Evolutionary conservation across 345 rosid genomes (phyloP), one percentile per base, ranked within the genome.

Genomic region (Physaria fendleri): DNA sequence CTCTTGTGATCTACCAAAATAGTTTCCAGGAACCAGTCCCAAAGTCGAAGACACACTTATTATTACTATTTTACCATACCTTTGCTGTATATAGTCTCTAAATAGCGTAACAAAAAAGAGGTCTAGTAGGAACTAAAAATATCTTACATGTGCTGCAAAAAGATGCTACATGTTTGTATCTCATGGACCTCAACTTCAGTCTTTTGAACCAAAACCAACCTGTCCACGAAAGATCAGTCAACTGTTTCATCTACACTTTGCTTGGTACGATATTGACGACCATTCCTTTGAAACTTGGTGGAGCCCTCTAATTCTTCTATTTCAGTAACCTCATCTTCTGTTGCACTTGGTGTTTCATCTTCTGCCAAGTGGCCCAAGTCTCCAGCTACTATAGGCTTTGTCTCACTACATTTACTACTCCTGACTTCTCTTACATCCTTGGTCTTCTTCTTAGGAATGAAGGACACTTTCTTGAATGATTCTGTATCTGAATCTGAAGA

Each of bases 391-490:
- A 80, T 63, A 49, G 77, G 79, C 34, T 70, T 62, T 6, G 53
- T 60, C 71, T 71, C 72, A 8, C 43, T 17, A 64, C 25, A 42
- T 34, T 41, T 21, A 24, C 51, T 48, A 8, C 42, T 48, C 7
- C 42, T 27, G 22, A 16, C 69, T 33, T 56, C 74, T 49, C 41
- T 50, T 11, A 33, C n/a, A n/a, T 62, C 69, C 9, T 44, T 44
- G 0, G 47, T 24, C 53, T 66, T 82, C 59, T 72, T 82, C 80
- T 71, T 78, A 2, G 84, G 82, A 29, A 79, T 71, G 60, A 85
- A 88, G 5, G 79, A 56, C 42, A 76, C 75, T 0, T 78, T 69
- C 56, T 67, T 53, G 28, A 37, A 40, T 18, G 78, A 52, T 30
- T 30, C 78, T 8, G 64, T 33, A 30, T 69, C 78, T 8, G 64